Evolutionary conservation across 345 rosid species (phyloP), one percentile per base, ranked within the genome.

Genomic region (Salix exigua): DNA sequence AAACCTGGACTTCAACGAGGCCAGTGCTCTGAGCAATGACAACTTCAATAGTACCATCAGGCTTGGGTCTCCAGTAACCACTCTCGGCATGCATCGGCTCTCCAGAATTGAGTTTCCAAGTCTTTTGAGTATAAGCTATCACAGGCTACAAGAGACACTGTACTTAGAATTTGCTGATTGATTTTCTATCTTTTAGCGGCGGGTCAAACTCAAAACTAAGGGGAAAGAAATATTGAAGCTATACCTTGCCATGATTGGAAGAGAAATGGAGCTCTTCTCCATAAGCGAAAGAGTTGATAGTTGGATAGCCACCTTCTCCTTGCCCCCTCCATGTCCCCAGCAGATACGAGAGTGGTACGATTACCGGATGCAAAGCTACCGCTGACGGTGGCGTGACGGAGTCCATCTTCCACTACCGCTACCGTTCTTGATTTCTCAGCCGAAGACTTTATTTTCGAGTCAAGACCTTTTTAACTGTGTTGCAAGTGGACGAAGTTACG

Each of bases 1-100:
- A 46, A 31, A 69, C 93, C 86, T 86, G 97, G 64, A 90, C 86
- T 77, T 92, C 95, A 51, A 88, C 88, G 62, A 92, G 85, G 77
- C 94, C 94, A 21, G 92, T 88, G 87, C 94, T 89, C 83, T 92
- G 95, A 69, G 94, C 89, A 51, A 92, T 86, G 61, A 88, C 90
- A 48, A 91, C 86, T 79, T 92, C 89, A 55, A 92, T 82, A 12
- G 92, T 71, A 69, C 91, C 93, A 66, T 92, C 92, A 26, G 84
- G 88, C 61, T 87, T 87, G 31, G 94, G 92, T 50, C 91, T 86
- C 86, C 90, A 90, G 85, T 82, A 92, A 25, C 97, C 93, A 71
- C 85, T 83, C 85, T 91, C 97, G 7, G 90, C 86, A 73, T 92
- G 97, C 95, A 92, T 88, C n/a, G 97, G 89, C 69, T 81, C 87